These are phyloP conservation scores for Colletotrichum euphorbiae DNA, from an alignment of 2,329 filamentous ascomycete genomes.

Conservation along the genomic window DNA sequence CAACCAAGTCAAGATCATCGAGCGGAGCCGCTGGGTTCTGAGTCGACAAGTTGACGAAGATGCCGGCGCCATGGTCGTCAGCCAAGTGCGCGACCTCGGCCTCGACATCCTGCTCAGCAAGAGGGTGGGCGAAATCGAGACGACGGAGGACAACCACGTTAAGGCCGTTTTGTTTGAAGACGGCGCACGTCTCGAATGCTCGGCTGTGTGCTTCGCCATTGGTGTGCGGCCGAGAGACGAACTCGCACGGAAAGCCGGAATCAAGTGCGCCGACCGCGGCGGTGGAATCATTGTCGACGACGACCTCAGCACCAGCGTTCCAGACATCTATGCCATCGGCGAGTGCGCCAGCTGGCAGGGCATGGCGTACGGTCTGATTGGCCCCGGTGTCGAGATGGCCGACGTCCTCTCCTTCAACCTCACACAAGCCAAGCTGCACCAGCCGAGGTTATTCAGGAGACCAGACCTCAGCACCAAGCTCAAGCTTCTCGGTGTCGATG, in stretches of 20 bases:
- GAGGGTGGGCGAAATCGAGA: slow-evolving; percentile 78
- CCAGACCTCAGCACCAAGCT: slow-evolving; percentile 93
- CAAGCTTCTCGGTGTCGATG: slow-evolving; percentile 89
- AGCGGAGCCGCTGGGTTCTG: slow-evolving; percentile 85
- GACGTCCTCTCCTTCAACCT: slow-evolving; percentile 92
- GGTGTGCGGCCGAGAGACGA: slow-evolving; percentile 86
- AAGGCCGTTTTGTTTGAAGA: slow-evolving; percentile 84
- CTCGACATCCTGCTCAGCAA: slow-evolving; percentile 84
- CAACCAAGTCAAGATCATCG: slow-evolving; percentile 79
- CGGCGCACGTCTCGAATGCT: slow-evolving; percentile 80
- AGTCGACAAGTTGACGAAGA: slow-evolving; percentile 85
- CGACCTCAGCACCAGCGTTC: slow-evolving; percentile 75
- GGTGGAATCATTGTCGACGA: slow-evolving; percentile 80
- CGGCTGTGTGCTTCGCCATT: slow-evolving; percentile 89
- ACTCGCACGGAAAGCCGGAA: slow-evolving; percentile 75
- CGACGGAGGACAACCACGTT: slow-evolving; percentile 74
- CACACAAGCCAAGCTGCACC: slow-evolving; percentile 81
- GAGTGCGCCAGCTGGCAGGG: slow-evolving; percentile 92
- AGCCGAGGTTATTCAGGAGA: slow-evolving; percentile 77
- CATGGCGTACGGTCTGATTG: slow-evolving; percentile 89
- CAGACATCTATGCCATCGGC: slow-evolving; percentile 86
- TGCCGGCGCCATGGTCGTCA: slow-evolving; percentile 83
- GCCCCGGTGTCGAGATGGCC: slow-evolving; percentile 91
- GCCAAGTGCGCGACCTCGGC: slow-evolving; percentile 82
- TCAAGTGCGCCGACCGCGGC: slow-evolving; percentile 77